A percentile compares a stretch with the other conserved stretches of the same genome.
Evolutionary conservation across 768 basidiomycete species (phyloP).

Genomic region (Lactarius sanguifluus): DNA sequence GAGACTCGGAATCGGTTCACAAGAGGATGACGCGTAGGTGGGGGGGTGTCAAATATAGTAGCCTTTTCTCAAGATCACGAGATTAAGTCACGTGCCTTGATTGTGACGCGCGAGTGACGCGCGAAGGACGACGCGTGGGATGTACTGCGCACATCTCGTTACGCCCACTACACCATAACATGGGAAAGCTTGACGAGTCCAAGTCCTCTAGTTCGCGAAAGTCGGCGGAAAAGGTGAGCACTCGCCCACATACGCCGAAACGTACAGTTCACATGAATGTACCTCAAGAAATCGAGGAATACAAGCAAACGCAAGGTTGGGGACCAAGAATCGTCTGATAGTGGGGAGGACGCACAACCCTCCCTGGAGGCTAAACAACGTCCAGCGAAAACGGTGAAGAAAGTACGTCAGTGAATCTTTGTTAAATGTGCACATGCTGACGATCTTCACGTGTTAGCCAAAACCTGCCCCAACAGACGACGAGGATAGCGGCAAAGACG

Average conservation of each 20-base stretch:
- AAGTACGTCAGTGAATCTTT: slow-evolving; percentile 6
- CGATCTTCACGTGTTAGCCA: slow-evolving; percentile 8
- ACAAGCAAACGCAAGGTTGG: slow-evolving; percentile 13
- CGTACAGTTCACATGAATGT: not conserved
- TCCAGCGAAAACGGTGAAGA: slow-evolving; percentile 19
- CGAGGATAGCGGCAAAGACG: not conserved
- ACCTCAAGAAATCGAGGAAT: slow-evolving; percentile 9
- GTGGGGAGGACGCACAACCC: not conserved
- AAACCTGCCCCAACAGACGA: slow-evolving; percentile 3
- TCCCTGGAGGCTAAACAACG: not conserved
- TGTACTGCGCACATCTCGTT: not conserved
- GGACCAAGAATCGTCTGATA: slow-evolving; percentile 5
- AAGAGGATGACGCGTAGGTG: slow-evolving; percentile 27
- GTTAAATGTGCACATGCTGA: not conserved
- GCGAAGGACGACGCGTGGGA: not conserved
- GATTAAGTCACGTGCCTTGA: not conserved
- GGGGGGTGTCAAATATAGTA: slow-evolving; percentile 10
- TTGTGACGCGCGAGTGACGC: not conserved
- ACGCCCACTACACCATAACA: not conserved
- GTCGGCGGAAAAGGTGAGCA: slow-evolving; percentile 8
- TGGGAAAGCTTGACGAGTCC: slow-evolving; percentile 3
- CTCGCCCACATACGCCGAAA: not conserved
- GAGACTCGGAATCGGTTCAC: slow-evolving; percentile 3
- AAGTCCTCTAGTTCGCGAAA: slow-evolving; percentile 2
- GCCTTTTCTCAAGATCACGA: slow-evolving; percentile 24